These are phyloP conservation scores for Thuidium tamariscinum DNA, from an alignment of 225 moss, liverwort and hornwort genomes.

Conservation along the genomic window DNA sequence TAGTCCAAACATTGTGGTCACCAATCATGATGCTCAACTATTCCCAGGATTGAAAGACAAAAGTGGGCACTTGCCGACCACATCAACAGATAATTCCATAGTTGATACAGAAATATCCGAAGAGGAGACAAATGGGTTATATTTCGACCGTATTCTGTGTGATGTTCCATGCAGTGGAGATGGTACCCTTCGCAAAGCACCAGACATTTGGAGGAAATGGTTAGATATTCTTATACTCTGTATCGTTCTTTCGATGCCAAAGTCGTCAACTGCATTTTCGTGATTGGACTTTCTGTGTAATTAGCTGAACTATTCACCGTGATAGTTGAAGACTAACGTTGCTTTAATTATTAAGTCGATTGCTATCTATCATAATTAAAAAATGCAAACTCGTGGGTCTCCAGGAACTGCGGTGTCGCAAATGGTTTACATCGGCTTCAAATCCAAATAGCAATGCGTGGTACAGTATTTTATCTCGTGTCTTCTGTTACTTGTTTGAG, in stretches of 20 bases:
- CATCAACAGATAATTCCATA: not conserved
- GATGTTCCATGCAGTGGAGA: constrained; percentile 96
- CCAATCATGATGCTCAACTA: constrained; percentile 90
- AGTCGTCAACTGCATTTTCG: not conserved
- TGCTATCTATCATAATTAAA: not conserved
- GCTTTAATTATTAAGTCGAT: not conserved
- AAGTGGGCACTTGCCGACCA: constrained; percentile 13
- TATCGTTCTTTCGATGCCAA: not conserved
- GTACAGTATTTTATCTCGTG: constrained; percentile 14
- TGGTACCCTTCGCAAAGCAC: constrained; percentile 89
- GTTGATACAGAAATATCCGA: constrained; percentile 8
- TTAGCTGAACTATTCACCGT: not conserved
- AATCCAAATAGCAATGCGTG: constrained; percentile 92
- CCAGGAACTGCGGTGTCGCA: constrained; percentile 80
- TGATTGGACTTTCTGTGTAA: not conserved
- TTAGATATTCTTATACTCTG: not conserved
- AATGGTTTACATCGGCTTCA: constrained; percentile 87
- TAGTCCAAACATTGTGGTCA: constrained; percentile 88
- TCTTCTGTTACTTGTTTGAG: not conserved
- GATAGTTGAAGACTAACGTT: not conserved
- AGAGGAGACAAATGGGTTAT: constrained; percentile 41
- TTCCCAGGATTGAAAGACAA: constrained; percentile 67
- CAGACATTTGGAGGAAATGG: constrained; percentile 96
- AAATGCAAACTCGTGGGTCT: not conserved
- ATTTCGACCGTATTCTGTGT: constrained; percentile 81